Evolutionary conservation across 2,329 filamentous ascomycete genomes (phyloP).

Genomic region (Sclerotinia trifoliorum): DNA sequence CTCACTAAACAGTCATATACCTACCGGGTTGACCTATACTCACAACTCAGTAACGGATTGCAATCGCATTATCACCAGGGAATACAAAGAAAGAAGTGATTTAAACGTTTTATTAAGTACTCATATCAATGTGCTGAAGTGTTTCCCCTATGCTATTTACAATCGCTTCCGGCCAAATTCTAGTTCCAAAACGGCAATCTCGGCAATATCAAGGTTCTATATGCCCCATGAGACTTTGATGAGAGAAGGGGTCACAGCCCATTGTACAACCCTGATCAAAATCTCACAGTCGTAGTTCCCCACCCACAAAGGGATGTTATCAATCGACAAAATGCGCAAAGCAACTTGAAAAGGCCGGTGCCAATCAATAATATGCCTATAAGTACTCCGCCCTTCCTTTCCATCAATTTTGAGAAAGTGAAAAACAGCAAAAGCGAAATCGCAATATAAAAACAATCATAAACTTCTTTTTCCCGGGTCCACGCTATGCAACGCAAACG

Average conservation of each 20-base stretch:
- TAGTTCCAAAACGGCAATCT: background rate
- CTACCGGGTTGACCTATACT: background rate
- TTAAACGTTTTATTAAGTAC: background rate
- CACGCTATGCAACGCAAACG: conserved; percentile 16
- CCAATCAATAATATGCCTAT: background rate
- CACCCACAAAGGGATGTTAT: conserved; percentile 18
- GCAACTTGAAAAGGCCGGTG: background rate
- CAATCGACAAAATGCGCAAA: background rate
- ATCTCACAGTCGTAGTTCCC: conserved; percentile 11
- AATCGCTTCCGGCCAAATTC: conserved; percentile 1
- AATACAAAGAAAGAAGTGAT: background rate
- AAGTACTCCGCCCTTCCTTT: background rate
- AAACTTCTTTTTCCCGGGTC: conserved; percentile 9
- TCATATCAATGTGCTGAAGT: background rate
- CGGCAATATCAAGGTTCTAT: conserved; percentile 11
- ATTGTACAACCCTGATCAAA: conserved; percentile 13
- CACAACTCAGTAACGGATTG: background rate
- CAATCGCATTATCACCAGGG: background rate
- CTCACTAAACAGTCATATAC: background rate
- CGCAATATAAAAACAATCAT: conserved; percentile 6
- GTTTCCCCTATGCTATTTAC: conserved; percentile 1
- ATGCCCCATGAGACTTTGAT: conserved; percentile 9
- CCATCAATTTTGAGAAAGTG: background rate
- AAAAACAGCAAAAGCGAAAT: background rate
- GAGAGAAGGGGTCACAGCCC: conserved; percentile 16